Conservation (phyloP, 257 asterid species). For the Solanum microdontum region DNA sequence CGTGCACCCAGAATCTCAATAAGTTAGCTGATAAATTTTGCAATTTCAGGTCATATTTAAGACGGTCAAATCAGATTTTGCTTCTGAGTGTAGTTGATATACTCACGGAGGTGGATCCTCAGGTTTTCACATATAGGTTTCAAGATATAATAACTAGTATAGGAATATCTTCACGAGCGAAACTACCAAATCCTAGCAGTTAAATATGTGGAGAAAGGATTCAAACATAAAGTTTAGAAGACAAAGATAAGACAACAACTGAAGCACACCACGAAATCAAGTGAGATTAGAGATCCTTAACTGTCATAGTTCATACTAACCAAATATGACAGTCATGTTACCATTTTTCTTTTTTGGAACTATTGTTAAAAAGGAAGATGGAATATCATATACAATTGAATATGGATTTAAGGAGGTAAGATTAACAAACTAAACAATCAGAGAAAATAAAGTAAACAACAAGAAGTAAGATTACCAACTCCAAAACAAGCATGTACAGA, state of each 20-base stretch:
- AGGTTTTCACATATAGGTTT: not conserved
- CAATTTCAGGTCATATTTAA: not conserved
- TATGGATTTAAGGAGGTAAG: not conserved
- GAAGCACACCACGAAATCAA: not conserved
- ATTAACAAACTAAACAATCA: not conserved
- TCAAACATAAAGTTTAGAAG: not conserved
- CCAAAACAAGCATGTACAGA: not conserved
- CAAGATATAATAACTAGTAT: not conserved
- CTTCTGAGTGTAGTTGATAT: not conserved
- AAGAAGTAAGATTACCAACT: not conserved
- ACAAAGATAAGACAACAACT: not conserved
- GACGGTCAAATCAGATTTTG: not conserved
- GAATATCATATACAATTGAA: not conserved
- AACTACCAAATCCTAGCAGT: not conserved
- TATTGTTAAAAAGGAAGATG: not conserved
- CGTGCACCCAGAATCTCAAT: not conserved
- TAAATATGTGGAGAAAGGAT: not conserved
- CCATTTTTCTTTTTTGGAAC: not conserved
- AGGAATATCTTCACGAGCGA: not conserved
- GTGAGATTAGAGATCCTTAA: not conserved
- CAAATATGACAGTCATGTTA: not conserved
- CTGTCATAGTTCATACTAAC: not conserved
- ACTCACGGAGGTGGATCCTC: not conserved
- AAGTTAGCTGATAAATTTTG: not conserved
- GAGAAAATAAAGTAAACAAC: not conserved